Evolutionary conservation across 2,329 filamentous ascomycete species (phyloP), one percentile per base, ranked within the genome.

Genomic region (Colletotrichum lindemuthianum): DNA sequence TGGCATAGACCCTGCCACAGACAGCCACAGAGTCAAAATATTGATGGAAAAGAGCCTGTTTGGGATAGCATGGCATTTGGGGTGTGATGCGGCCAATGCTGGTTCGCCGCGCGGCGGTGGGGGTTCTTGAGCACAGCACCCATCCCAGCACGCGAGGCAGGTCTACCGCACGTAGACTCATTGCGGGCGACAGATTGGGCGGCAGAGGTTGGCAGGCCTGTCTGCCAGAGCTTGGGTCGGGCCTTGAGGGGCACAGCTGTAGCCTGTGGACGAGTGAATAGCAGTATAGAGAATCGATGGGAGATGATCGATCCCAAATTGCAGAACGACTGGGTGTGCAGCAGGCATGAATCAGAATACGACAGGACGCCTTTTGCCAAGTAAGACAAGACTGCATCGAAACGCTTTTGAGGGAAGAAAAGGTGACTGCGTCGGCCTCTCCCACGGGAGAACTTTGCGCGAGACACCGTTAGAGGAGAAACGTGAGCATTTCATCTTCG

Each of bases 21-120:
- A 36, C 43, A 61, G 61, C 58, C 40, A 51, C 48, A 8, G 8
- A 15, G 16, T 43, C 34, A 50, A 58, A 54, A 32, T 64, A 64
- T 59, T 45, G 37, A 64, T 64, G 48, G 32, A n/a, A 54, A 43
- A 59, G 53, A 64, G 53, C 59, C 63, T 59, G 36, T 64, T 64
- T 41, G 15, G 63, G 59, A 49, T 40, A 44, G 12, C 4, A 41
- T 12, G 15, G 12, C n/a, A 43, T 33, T 24, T 41, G 16, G 16
- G 59, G 63, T 66, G 59, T 59, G 41, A 40, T 40, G 53, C 9
- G 11, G 15, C 10, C n/a, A 13, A 6, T 34, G 7, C 15, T 45
- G 59, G 43, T 66, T 64, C 44, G 59, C 59, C 40, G 16, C 5
- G 10, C n/a, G 6, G 11, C 8, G 40, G 53, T 63, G 41, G 41